Evolutionary conservation across 2,329 filamentous ascomycete genomes (phyloP).

Genomic region (Trichoderma semiorbis): DNA sequence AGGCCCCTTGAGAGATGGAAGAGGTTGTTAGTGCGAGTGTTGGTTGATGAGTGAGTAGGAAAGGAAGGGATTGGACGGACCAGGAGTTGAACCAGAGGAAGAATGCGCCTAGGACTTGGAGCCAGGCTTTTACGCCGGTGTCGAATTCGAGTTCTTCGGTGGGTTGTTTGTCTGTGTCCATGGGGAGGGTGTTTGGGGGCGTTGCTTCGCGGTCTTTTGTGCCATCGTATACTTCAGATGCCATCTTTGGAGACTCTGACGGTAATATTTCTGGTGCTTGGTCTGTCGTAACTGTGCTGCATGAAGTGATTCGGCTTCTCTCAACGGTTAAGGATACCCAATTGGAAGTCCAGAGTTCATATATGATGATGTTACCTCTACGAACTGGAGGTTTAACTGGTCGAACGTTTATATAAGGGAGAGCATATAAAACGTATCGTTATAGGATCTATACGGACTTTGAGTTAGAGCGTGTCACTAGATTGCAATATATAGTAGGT

Average conservation of each 20-base stretch:
- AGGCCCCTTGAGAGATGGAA: neutral
- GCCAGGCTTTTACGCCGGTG: neutral
- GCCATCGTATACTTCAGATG: neutral
- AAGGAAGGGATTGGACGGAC: neutral
- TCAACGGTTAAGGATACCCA: no score
- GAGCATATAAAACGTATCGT: neutral
- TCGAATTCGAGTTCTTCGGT: neutral
- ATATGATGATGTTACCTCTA: no score
- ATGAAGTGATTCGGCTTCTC: no score
- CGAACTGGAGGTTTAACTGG: no score
- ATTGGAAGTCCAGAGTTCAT: no score
- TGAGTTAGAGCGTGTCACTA: neutral
- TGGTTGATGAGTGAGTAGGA: neutral
- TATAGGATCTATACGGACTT: neutral
- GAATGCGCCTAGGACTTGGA: neutral
- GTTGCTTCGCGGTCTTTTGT: neutral
- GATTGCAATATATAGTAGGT: neutral
- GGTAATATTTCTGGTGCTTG: neutral
- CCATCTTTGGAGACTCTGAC: neutral
- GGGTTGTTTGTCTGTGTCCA: neutral
- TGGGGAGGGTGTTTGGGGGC: neutral
- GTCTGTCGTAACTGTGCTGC: no score
- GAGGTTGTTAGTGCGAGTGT: neutral
- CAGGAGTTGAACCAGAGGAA: neutral
- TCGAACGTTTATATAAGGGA: neutral